Evolutionary conservation across 805 yeast genomes (phyloP).

Genomic region (Myxozyma lipomycoides): DNA sequence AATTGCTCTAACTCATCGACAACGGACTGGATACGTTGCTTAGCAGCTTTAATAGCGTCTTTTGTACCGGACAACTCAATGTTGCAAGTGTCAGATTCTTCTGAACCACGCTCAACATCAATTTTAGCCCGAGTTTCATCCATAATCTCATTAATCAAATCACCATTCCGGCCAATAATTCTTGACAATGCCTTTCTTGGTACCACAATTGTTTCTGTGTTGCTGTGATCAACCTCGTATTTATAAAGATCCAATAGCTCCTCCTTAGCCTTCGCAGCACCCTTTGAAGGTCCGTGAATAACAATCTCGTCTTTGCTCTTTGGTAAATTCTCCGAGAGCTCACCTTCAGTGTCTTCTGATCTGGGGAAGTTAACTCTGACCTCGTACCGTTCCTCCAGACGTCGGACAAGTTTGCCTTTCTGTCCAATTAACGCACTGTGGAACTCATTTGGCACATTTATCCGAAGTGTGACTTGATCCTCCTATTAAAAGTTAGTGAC

Average conservation of each 20-base stretch:
- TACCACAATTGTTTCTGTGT: slow-evolving; percentile 56
- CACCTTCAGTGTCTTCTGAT: slow-evolving; percentile 27
- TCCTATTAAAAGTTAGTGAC: slow-evolving; percentile 40
- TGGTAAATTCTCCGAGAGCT: slow-evolving; percentile 19
- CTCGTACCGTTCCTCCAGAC: slow-evolving; percentile 81
- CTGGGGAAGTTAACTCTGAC: slow-evolving; percentile 77
- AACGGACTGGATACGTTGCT: slow-evolving; percentile 55
- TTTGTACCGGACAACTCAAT: slow-evolving; percentile 75
- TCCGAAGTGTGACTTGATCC: slow-evolving; percentile 65
- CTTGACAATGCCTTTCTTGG: slow-evolving; percentile 74
- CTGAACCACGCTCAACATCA: slow-evolving; percentile 42
- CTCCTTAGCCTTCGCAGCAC: slow-evolving; percentile 75
- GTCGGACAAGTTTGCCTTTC: slow-evolving; percentile 71
- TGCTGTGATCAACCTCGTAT: slow-evolving; percentile 84
- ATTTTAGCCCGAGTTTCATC: slow-evolving; percentile 54
- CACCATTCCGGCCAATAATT: slow-evolving; percentile 88
- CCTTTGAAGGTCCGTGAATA: slow-evolving; percentile 85
- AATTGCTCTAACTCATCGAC: slow-evolving; percentile 62
- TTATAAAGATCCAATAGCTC: slow-evolving; percentile 79
- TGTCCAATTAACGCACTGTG: slow-evolving; percentile 83
- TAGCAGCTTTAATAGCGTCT: slow-evolving; percentile 69
- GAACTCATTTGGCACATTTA: slow-evolving; percentile 69
- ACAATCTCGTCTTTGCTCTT: slow-evolving; percentile 54
- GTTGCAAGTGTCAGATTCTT: slow-evolving; percentile 46
- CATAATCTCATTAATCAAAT: slow-evolving; percentile 72